Conservation (phyloP, 2,329 filamentous ascomycete genomes). For the Malbranchea zuffiana region DNA sequence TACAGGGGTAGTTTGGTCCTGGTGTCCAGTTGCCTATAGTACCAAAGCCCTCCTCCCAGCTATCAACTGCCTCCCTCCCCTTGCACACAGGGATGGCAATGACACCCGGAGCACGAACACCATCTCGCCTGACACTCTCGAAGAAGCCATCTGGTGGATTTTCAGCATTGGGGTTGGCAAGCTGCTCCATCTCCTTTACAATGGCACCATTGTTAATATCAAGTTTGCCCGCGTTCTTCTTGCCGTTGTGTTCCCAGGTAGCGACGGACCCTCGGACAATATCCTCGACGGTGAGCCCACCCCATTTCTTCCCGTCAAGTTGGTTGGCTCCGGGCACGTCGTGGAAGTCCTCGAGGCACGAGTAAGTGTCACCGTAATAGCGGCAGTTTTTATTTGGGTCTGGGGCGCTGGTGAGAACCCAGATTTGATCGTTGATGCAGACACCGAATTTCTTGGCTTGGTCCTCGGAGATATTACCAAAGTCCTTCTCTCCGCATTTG, state of each 20-base stretch:
- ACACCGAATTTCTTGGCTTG: background rate
- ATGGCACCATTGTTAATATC: background rate
- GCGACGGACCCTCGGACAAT: background rate
- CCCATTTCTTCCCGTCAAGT: background rate
- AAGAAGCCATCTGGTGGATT: background rate
- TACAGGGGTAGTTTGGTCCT: too few species aligned
- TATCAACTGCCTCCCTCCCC: conserved; percentile 17
- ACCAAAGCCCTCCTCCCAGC: conserved; percentile 15
- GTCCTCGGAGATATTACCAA: background rate
- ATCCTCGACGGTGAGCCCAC: background rate
- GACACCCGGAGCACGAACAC: too few species aligned
- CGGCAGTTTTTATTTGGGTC: background rate
- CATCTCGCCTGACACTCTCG: too few species aligned
- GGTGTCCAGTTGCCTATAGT: background rate
- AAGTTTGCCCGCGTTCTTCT: background rate
- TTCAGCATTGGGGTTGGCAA: background rate
- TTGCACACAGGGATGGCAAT: conserved; percentile 14
- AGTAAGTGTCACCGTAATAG: background rate
- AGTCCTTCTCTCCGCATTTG: background rate
- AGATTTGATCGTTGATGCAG: background rate
- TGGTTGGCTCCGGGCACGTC: background rate
- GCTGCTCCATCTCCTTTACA: background rate
- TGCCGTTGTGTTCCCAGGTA: background rate
- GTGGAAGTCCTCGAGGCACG: background rate
- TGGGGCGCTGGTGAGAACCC: background rate